Evolutionary conservation across 306 rosid genomes (phyloP).

Genomic region (Malus asiatica): DNA sequence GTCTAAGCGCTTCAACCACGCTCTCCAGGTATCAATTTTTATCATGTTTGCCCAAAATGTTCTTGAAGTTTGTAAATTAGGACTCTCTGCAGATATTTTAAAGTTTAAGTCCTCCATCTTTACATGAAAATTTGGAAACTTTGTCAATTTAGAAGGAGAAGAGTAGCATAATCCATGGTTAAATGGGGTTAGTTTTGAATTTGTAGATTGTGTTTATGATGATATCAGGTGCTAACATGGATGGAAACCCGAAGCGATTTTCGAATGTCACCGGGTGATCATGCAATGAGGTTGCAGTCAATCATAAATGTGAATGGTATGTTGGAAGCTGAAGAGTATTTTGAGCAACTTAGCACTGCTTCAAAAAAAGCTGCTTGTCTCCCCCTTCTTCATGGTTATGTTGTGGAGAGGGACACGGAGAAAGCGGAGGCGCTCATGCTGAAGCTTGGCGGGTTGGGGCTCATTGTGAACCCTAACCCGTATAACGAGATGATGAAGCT

Average conservation of each 20-base stretch:
- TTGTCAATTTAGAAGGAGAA: not conserved
- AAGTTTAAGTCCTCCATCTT: not conserved
- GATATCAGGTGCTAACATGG: constrained; percentile 50
- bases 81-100: not conserved
- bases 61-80: not conserved
- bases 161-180: not conserved
- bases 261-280: constrained; percentile 37
- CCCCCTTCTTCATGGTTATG: constrained; percentile 54
- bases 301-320: constrained; percentile 43
- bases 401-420: constrained; percentile 31
- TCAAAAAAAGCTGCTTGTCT: constrained; percentile 53
- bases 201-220: not conserved
- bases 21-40: constrained; percentile 46
- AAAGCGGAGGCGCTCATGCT: constrained; percentile 71
- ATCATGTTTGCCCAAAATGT: not conserved
- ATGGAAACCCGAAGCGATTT: constrained; percentile 43
- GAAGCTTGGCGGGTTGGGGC: constrained; percentile 58
- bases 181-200: not conserved
- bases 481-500: constrained; percentile 90
- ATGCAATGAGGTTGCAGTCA: constrained; percentile 49
- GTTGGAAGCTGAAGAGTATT: constrained; percentile 60
- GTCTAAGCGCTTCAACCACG: constrained; percentile 50
- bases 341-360: constrained; percentile 35
- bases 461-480: constrained; percentile 49
- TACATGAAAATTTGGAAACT: not conserved